A percentile compares a stretch with the other conserved stretches of the same genome.
Conservation (phyloP, 306 rosid species). For the Luffa acutangula region DNA sequence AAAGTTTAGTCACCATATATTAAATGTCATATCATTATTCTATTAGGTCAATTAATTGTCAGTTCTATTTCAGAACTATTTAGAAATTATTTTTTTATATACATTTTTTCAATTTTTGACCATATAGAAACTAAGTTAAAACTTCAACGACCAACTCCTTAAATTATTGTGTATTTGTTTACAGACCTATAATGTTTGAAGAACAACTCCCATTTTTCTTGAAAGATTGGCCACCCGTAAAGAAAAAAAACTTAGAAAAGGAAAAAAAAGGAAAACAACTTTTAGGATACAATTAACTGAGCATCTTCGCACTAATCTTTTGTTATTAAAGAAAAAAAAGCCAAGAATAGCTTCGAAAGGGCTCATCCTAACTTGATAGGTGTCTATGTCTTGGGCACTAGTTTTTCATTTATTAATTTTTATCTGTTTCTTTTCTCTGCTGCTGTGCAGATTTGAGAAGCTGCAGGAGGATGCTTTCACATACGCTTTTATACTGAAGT, state of each 20-base stretch:
- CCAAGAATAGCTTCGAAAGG: background rate
- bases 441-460: conserved; percentile 64
- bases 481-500: conserved; percentile 44
- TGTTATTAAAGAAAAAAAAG: background rate
- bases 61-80: no score
- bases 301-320: background rate
- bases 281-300: background rate
- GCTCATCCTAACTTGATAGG: background rate
- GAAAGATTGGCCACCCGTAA: background rate
- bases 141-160: background rate
- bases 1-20: no score
- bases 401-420: background rate
- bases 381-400: background rate
- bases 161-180: background rate
- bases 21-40: no score
- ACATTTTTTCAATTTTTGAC: no score
- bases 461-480: conserved; percentile 78
- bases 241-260: background rate
- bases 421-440: background rate
- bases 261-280: background rate
- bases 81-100: no score
- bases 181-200: background rate
- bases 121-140: no score
- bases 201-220: background rate
- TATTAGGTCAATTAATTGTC: no score